These are phyloP conservation scores for Trichosporon ovoides DNA, from an alignment of 1,284 basidiomycete species.

Conservation along the genomic window DNA sequence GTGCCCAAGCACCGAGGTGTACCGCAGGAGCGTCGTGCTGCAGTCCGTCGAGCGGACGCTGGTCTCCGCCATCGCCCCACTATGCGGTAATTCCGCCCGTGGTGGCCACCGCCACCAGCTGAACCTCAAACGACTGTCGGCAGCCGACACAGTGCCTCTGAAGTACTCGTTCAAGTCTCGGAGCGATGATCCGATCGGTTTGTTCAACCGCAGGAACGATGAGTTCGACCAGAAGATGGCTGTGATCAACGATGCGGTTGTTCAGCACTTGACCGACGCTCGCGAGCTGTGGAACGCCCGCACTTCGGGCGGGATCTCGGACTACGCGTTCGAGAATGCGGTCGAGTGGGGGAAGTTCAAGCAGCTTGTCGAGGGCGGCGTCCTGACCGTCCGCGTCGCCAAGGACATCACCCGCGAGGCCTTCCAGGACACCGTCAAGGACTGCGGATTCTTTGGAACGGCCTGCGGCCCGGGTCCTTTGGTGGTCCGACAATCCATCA, in stretches of 20 bases:
- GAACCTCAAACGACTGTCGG: neutral
- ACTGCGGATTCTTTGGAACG: neutral
- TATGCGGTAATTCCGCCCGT: neutral
- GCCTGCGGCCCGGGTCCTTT: neutral
- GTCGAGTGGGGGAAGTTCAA: neutral
- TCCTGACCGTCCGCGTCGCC: neutral
- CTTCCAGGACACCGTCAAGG: neutral
- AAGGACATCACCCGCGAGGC: neutral
- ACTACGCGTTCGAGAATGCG: neutral
- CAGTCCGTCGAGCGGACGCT: neutral
- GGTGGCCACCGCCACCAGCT: neutral
- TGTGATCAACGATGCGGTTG: neutral
- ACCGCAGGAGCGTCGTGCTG: too few relatives aligned
- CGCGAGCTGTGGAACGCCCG: neutral
- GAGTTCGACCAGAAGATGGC: too few relatives aligned
- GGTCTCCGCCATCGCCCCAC: neutral
- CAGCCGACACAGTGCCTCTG: neutral
- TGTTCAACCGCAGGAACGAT: too few relatives aligned
- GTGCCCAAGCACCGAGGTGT: too few relatives aligned
- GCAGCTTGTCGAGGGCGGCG: neutral
- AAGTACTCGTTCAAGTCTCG: too few relatives aligned
- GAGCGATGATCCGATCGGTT: too few relatives aligned
- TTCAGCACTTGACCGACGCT: neutral
- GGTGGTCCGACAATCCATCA: too few relatives aligned
- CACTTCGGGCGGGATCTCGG: neutral